These are phyloP conservation scores for Entomortierella chlamydospora DNA, from an alignment of 192 early-diverging fungal genomes.

Conservation along the genomic window DNA sequence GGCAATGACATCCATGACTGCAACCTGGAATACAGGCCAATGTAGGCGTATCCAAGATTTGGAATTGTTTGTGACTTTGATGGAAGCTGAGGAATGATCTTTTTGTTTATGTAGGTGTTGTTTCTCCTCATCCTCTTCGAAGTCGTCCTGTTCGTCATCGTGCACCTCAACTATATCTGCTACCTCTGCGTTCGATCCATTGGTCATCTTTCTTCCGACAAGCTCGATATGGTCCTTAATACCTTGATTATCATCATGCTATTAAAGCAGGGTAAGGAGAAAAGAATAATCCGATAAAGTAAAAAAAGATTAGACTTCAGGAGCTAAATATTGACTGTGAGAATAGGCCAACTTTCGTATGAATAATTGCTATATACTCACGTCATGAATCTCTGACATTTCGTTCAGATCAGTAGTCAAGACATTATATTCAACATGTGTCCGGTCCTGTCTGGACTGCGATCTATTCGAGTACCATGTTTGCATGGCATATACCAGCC, in stretches of 20 bases:
- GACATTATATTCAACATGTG: slow-evolving; percentile 37
- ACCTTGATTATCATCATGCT: slow-evolving; percentile 6
- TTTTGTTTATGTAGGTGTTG: neutral
- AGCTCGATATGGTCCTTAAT: slow-evolving; percentile 16
- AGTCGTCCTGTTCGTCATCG: slow-evolving; percentile 9
- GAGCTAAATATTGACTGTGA: neutral
- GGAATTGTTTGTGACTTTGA: neutral
- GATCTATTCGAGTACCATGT: slow-evolving; percentile 34
- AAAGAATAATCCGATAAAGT: neutral
- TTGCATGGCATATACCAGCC: slow-evolving; percentile 33
- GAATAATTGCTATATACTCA: slow-evolving; percentile 1
- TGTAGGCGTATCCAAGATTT: slow-evolving; percentile 14
- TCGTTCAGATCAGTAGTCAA: slow-evolving; percentile 31
- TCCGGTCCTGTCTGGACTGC: slow-evolving; percentile 9
- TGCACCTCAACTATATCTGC: neutral
- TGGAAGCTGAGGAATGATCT: slow-evolving; percentile 7
- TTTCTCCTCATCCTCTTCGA: slow-evolving; percentile 28
- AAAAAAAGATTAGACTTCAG: neutral
- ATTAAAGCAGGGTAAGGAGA: neutral
- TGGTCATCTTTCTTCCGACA: slow-evolving; percentile 3
- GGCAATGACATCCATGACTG: slow-evolving; percentile 64
- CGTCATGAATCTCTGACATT: slow-evolving; percentile 24
- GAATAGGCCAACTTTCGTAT: slow-evolving; percentile 6
- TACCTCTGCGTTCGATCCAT: neutral
- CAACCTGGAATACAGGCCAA: slow-evolving; percentile 43